Base-by-base conservation (phyloP, 176 grass and related monocot genomes). In the Ananas comosus region DNA sequence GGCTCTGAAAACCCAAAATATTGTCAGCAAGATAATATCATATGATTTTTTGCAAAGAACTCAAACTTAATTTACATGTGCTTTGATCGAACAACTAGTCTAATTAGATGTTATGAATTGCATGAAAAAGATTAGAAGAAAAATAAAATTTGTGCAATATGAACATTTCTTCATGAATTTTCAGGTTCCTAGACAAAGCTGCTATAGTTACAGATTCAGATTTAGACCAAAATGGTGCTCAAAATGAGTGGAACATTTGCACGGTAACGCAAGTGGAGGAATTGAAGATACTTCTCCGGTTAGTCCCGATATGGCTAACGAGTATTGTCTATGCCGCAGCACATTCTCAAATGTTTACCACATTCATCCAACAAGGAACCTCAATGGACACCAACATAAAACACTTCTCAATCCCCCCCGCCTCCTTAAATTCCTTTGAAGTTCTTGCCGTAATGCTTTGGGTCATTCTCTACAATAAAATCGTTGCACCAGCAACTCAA, bases 311-410 rank as follows among this genome's bases (percentile, higher is more conserved):
- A 78, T 96, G 87, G 87, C 79, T 69, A 27, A 96, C 87, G 53
- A 78, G 84, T 51, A 69, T 96, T 66, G 19, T 91, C 71, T 85
- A 87, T 71, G 77, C 66, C 13, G 70, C 79, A 16, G 76, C 79
- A 48, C 78, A 82, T 13, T 90, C 87, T 56, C 91, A 91, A 75
- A 85, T 91, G 87, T 81, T 82, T 63, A 96, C 82, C 29, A 96
- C 91, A 54, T 96, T 91, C 66, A 96, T 96, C 67, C 91, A 96
- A 63, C 91, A 96, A 59, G 91, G 91, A 67, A 85, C 57, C 64
- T 71, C 84, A 72, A 88, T 91, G 88, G 69, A 96, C 72, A 88
- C 82, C 56, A 86, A 56, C 19, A 74, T 91, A 64, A 75, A 83
- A 2, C 84, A 82, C 0, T 23, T 96, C 16, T 82, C 83, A 12